Evolutionary conservation across 805 yeast genomes (phyloP).

Genomic region (Wickerhamomyces mucosus): DNA sequence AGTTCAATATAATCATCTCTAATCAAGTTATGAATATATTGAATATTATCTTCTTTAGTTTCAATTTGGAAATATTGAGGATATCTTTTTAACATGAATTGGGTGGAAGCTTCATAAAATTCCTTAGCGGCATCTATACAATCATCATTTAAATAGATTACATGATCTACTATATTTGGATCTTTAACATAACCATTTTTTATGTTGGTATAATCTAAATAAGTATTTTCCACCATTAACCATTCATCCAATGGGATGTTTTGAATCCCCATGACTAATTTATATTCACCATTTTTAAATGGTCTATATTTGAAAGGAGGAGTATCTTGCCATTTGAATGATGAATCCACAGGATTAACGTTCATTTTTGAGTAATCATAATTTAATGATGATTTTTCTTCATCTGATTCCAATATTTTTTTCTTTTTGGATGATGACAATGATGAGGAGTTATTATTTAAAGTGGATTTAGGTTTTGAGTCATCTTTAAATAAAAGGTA

Average conservation of each 20-base stretch:
- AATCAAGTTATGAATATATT: conserved; percentile 16
- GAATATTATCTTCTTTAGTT: conserved; percentile 4
- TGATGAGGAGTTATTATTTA: too few species aligned
- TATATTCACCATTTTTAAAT: conserved; percentile 50
- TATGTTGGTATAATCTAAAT: conserved; percentile 33
- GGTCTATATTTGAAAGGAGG: conserved; percentile 44
- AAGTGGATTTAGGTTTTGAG: too few species aligned
- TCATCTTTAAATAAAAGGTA: not conserved
- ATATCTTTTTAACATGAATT: conserved; percentile 16
- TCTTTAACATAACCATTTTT: conserved; percentile 26
- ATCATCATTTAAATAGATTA: conserved; percentile 25
- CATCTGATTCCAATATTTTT: not conserved
- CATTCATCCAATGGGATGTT: conserved; percentile 41
- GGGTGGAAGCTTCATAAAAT: conserved; percentile 15
- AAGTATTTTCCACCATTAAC: conserved; percentile 54
- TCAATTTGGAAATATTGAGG: conserved; percentile 17
- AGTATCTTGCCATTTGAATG: conserved; percentile 34
- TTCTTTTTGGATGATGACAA: not conserved
- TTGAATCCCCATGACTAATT: conserved; percentile 54
- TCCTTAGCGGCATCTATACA: conserved; percentile 15
- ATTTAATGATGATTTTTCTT: not conserved
- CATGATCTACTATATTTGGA: conserved; percentile 24
- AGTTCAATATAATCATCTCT: conserved; percentile 18
- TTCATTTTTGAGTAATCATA: not conserved
- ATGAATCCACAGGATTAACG: conserved; percentile 24